Conservation (phyloP, 306 rosid species). For the Cucumis melo region DNA sequence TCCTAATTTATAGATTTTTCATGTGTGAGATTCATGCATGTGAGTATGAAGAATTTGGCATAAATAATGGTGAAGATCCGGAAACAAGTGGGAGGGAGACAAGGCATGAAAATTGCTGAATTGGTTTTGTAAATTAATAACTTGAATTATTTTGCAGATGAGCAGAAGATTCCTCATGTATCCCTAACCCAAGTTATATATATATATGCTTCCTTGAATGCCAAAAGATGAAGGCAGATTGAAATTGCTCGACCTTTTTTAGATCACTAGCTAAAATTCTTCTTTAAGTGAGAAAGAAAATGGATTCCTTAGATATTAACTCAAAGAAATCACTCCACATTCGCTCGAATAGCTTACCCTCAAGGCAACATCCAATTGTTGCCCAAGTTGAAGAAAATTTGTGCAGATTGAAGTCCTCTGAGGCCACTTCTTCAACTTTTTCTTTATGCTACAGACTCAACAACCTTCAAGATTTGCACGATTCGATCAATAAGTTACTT, state of each 20-base stretch:
- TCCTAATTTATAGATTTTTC: background rate
- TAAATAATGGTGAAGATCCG: background rate
- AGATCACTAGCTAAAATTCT: background rate
- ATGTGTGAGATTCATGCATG: background rate
- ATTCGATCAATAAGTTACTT: slow-evolving; percentile 15
- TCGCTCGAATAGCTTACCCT: slow-evolving; percentile 17
- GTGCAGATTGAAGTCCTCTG: slow-evolving; percentile 7
- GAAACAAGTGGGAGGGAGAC: slow-evolving; percentile 12
- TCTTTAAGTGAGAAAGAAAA: background rate
- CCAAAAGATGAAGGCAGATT: background rate
- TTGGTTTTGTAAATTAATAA: background rate
- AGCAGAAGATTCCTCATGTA: background rate
- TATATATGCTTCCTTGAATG: background rate
- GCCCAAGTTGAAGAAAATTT: slow-evolving; percentile 12
- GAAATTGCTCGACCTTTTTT: background rate
- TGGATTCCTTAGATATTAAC: slow-evolving; percentile 2
- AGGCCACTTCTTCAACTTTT: background rate
- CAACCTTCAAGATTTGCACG: slow-evolving; percentile 17
- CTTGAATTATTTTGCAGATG: background rate
- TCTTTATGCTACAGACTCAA: slow-evolving; percentile 10
- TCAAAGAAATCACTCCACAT: background rate
- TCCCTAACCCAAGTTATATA: background rate
- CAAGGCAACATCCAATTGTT: slow-evolving; percentile 15
- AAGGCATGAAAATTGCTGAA: slow-evolving; percentile 1
- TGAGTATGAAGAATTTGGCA: background rate